Base-by-base conservation (phyloP, 106 monocot species). In the Dioscorea dumetorum region DNA sequence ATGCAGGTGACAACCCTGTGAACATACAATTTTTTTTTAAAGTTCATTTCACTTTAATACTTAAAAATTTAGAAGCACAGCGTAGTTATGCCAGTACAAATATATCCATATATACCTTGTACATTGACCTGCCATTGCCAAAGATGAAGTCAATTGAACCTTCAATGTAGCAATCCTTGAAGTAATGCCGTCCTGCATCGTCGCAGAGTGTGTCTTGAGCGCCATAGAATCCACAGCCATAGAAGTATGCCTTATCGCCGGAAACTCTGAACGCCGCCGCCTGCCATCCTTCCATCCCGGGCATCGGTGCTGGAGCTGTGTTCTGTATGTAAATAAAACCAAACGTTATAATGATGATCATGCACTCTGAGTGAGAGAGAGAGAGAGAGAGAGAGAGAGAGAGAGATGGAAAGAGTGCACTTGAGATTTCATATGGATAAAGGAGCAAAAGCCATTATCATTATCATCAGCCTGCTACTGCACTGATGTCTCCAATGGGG, bases 111-210 rank as follows among this genome's bases (percentile, higher is more conserved):
- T 12, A 21, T 63, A 88, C 92, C 88, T 85, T 95, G 88, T 95
- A 95, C 69, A 95, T 83, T 18, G 95, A 95, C 19, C 91, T 78
- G 1, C 91, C 95, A 10, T 95, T 95, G 67, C 95, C 95, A 70
- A 95, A 95, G 67, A 95, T 84, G 88, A 91, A 95, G 80, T 95
- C 95, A 63, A 95, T 95, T 31, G 95, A 95, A 8, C 95, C 95
- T 65, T 95, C 91, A 34, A 95, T 86, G 81, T 86, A 88, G 73
- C 95, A 91, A 17, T 95, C 88, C 81, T 81, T 88, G 91, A 95
- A 95, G 85, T 95, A 95, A 57, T 95, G 95, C 11, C 95, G 74
- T 9, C 95, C 95, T 3, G 85, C 70, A 32, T 95, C 95, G 64
- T 95, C 91, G 62, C 84, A 91, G 18, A 95, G 91, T 2, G 95